A percentile compares a stretch with the other conserved stretches of the same genome.
Conservation (phyloP, 306 rosid genomes). For the cucumber (Cucumis sativus) region Cucumber_9930_V3 NC_026656.2:19117001-19117500, state of each 20-base stretch:
- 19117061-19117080: background rate
- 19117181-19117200: slow-evolving; percentile 65
- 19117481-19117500: slow-evolving; percentile 75
- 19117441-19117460: slow-evolving; percentile 32
- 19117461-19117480: slow-evolving; percentile 66
- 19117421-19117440: background rate
- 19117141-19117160: slow-evolving; percentile 35
- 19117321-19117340: slow-evolving; percentile 39
- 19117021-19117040: background rate
- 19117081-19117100: background rate
- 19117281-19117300: slow-evolving; percentile 66
- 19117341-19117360: slow-evolving; percentile 47
- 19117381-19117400: no score
- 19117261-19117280: slow-evolving; percentile 82
- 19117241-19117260: slow-evolving; percentile 79
- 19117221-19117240: slow-evolving; percentile 82
- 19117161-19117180: slow-evolving; percentile 36
- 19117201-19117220: slow-evolving; percentile 72
- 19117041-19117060: background rate
- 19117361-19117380: background rate
- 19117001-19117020: background rate
- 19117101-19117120: background rate
- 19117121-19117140: background rate
- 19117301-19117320: slow-evolving; percentile 44
- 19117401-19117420: background rate